phyloP scores from a whole-genome alignment of 208 protist genomes.

The Tetramitus jugosus region DNA sequence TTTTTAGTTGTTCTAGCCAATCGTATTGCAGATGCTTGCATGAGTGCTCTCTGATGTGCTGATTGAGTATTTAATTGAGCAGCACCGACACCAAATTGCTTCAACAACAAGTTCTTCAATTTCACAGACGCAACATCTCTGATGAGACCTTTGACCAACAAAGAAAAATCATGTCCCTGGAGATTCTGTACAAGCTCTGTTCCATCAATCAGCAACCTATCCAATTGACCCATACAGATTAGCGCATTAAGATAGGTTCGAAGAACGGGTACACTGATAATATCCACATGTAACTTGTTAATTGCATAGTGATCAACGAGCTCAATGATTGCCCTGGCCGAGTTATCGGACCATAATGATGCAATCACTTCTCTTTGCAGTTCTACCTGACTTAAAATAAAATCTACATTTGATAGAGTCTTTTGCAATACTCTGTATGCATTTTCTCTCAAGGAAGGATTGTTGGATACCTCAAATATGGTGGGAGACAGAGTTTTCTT shows the following conservation, averaged over 20 bases:
- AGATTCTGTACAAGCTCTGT: not conserved
- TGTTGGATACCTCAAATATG: not conserved
- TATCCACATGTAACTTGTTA: not conserved
- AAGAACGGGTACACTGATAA: not conserved
- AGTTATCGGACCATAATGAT: not conserved
- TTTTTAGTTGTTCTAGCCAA: too few species aligned
- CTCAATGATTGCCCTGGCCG: not conserved
- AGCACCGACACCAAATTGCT: too few species aligned
- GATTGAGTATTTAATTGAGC: too few species aligned
- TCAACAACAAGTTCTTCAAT: too few species aligned
- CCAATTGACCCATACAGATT: not conserved
- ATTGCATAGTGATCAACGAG: not conserved
- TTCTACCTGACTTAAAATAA: not conserved
- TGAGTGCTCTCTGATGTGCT: too few species aligned
- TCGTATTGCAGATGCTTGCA: too few species aligned
- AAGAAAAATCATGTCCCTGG: constrained; percentile 13
- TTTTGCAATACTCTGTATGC: constrained; percentile 6
- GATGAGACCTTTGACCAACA: not conserved
- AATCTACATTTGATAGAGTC: not conserved
- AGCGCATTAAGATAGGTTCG: constrained; percentile 8
- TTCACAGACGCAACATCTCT: not conserved
- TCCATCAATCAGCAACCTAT: constrained; percentile 7
- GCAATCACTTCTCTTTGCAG: constrained; percentile 17
- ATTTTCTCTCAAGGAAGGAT: not conserved
- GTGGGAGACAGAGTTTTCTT: not conserved